Evolutionary conservation across 2,329 filamentous ascomycete genomes (phyloP), one percentile per base, ranked within the genome.

Genomic region (Trichoderma asperellum): DNA sequence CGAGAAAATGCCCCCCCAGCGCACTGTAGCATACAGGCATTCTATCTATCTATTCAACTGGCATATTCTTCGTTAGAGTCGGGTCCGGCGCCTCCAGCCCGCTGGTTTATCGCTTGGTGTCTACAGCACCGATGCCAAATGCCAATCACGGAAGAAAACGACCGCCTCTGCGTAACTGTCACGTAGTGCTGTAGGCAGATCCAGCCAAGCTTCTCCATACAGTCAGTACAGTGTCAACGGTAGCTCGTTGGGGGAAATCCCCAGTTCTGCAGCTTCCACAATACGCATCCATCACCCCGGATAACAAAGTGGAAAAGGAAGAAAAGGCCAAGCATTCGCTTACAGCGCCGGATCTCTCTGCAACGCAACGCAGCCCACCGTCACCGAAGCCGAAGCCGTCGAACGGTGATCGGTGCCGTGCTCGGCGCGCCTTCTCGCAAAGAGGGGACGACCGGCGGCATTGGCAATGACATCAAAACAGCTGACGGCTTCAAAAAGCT

Each of bases 341-440:
- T 40, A 8, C 16, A 37, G 47, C 29, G 63, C 63, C 63, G 63
- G 35, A 58, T 52, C 40, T 67, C 40, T 67, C n/a, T 58, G 55
- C 18, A 43, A n/a, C 18, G 40, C 40, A 43, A 7, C 29, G 49
- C 29, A 47, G 57, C 55, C 63, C 35, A 40, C 62, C n/a, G 37
- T 65, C 35, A 35, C 62, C 52, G 62, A 57, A 47, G 63, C 62
- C 62, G 52, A 43, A 27, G 53, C 55, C 63, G 55, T 52, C 18
- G 4, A 32, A 8, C 53, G 37, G 63, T 27, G 53, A 21, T 58
- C 63, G 63, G 63, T 27, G 62, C 49, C 61, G 21, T 64, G 24
- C 34, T 64, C 61, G 61, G 52, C 61, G 21, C 21, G 24, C 47
- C 21, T 49, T 43, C n/a, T 43, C 18, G 40, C 61, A 37, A 18